Base-by-base conservation (phyloP, 164 flowering plant species). In the Sedum album region DNA sequence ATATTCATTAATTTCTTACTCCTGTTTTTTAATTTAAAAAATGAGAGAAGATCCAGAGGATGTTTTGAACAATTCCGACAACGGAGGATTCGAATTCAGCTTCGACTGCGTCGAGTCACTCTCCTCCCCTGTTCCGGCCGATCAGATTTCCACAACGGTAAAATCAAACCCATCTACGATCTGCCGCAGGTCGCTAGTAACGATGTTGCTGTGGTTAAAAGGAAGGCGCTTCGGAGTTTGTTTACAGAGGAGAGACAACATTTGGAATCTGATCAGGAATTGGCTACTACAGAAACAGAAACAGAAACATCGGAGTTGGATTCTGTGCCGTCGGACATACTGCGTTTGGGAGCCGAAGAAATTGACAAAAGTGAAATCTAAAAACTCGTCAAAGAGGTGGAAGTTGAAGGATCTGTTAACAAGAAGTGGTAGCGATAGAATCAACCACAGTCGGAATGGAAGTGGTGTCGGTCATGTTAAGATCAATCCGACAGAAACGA, bases 61-160 rank as follows among this genome's bases (percentile, higher is more conserved):
- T n/a, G n/a, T n/a, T n/a, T n/a, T n/a, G n/a, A n/a, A n/a, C n/a
- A n/a, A n/a, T n/a, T n/a, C n/a, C n/a, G n/a, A n/a, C n/a, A n/a
- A n/a, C n/a, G 57, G 28, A 21, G 57, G 10, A n/a, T 51, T 51
- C 9, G 57, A 51, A 23, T 51, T 51, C 57, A 51, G 57, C 28
- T 51, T 51, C 57, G 26, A n/a, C 8, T 51, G 57, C 57, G 57
- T 26, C 10, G 57, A 51, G 57, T 25, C 57, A 2, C 9, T 21
- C 0, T 51, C 57, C 26, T 51, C 57, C 21, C 57, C 57, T 11
- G 8, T 51, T 26, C 21, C 57, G 57, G 57, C 57, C 26, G 57
- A 51, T 51, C 57, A 23, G 57, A 51, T 51, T 51, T 51, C 57
- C 57, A 51, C 57, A 51, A 51, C 57, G 57, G 57, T 8, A 51